Base-by-base conservation (phyloP, 495 filamentous ascomycete species). In the Letharia lupina region DNA sequence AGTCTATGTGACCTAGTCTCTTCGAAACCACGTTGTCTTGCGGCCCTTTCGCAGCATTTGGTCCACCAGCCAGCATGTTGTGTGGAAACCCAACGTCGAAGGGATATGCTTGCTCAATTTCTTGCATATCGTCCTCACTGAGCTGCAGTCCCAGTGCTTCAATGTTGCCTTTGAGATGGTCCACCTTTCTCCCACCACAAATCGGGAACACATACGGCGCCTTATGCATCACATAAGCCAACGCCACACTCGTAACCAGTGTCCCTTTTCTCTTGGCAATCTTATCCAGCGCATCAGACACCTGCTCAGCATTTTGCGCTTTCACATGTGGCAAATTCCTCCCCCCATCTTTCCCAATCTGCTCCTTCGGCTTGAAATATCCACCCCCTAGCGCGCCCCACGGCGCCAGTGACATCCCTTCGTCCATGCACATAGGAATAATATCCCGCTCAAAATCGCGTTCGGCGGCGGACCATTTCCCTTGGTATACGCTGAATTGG, bases 161-260 rank as follows among this genome's bases (percentile, higher is more conserved):
- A 62, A 89, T 85, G 60, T 89, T 91, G 54, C 80, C 81, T 64
- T 82, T 77, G 28, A 90, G 72, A 70, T 91, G 85, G 69, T 85
- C 82, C 59, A 88, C 71, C 72, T 85, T 89, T 10, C 86, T 74
- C 7, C 84, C 84, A 20, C 89, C 89, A 35, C 90, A 80, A 63
- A 93, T 85, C 13, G 89, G 89, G 74, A 91, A 92, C 39, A 90
- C 87, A 68, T 91, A 87, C 0, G 88, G 85, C 18, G 86, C 78
- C 75, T 91, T 91, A 73, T 83, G 80, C 73, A 86, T 81, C 6
- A 92, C 85, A 73, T 92, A 92, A 1, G 89, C 89, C 62, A 91
- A 73, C 3, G 90, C 89, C 44, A 87, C 74, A 64, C 72, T 66
- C 63, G 69, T 62, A 71, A 64, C 77, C 74, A 28, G 73, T 67